These are phyloP conservation scores for Colletotrichum truncatum DNA, from an alignment of 2,329 filamentous ascomycete species.

Conservation along the genomic window DNA sequence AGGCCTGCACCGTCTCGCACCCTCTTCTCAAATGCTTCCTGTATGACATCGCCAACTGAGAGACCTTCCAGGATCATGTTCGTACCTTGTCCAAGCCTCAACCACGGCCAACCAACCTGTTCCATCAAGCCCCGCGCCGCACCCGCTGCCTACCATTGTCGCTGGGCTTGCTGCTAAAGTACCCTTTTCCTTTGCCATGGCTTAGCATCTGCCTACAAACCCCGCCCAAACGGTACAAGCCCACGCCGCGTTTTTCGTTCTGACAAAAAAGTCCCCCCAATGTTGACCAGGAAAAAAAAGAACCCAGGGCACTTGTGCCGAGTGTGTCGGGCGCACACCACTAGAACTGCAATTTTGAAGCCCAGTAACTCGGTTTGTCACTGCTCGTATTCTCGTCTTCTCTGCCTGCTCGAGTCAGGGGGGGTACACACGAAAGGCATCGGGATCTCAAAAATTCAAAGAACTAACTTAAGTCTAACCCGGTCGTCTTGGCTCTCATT, in stretches of 20 bases:
- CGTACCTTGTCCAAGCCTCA: neutral
- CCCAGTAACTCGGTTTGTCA: constrained; percentile 18
- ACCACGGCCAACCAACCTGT: neutral
- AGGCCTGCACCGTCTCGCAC: constrained; percentile 1
- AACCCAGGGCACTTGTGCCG: neutral
- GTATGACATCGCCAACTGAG: neutral
- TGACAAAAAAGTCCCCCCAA: too few relatives aligned
- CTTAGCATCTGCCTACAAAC: neutral
- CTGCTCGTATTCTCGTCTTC: constrained; percentile 18
- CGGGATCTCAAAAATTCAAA: neutral
- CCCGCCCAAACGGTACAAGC: neutral
- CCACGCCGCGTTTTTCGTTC: too few relatives aligned
- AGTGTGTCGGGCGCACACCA: constrained; percentile 18
- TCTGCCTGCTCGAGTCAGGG: neutral
- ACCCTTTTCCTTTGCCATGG: neutral
- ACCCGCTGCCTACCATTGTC: neutral
- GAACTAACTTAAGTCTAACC: neutral
- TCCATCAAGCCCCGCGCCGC: neutral
- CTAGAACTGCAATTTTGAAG: constrained; percentile 24
- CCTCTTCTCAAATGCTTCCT: neutral
- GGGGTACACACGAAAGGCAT: neutral
- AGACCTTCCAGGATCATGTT: neutral
- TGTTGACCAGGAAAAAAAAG: neutral
- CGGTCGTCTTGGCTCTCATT: constrained; percentile 1
- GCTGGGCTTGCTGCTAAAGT: neutral